Evolutionary conservation across 2,329 filamentous ascomycete genomes (phyloP), one percentile per base, ranked within the genome.

Genomic region (Colletotrichum truncatum): DNA sequence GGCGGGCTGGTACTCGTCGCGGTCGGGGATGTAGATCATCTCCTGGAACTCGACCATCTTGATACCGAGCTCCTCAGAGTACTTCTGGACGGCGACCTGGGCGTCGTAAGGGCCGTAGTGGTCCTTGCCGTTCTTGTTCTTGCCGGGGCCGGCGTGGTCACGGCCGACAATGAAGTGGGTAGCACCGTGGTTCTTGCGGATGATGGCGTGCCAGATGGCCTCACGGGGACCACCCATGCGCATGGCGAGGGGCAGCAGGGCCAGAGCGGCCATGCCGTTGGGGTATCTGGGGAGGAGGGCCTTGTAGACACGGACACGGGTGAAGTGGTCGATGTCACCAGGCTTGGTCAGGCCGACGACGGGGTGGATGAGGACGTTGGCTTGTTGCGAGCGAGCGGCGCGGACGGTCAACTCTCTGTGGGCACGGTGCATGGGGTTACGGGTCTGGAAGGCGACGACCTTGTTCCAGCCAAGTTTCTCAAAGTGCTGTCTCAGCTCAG

Each of bases 321-420:
- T 99, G 85, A 99, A 99, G 87, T 99, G 96, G 82, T 99, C 96
- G 77, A 99, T 99, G 81, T 99, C 96, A 79, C 96, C 96, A 64
- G 96, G 96, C 87, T 99, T 99, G 78, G 96, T 99, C 75, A 99
- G 88, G 77, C 96, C 96, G 70, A 99, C 96, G 70, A 99, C 96
- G 67, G 96, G 96, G 85, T 99, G 96, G 80, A 99, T 99, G 75
- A 99, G 91, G 72, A 99, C 96, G 79, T 99, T 99, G 79, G 96
- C 96, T 81, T 98, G 94, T 81, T 97, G 93, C 63, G 92, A 92
- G 74, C 96, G 95, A 70, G 96, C 96, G 71, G 96, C 96, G 75
- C 96, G 94, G 76, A 99, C 96, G 65, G 96, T 99, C 80, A 99
- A 85, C 85, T 99, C 96, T 82, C 96, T 90, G 83, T 99, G 96